Base-by-base conservation (phyloP, 169 alveolate genomes). In the Plasmodium vivax region DNA sequence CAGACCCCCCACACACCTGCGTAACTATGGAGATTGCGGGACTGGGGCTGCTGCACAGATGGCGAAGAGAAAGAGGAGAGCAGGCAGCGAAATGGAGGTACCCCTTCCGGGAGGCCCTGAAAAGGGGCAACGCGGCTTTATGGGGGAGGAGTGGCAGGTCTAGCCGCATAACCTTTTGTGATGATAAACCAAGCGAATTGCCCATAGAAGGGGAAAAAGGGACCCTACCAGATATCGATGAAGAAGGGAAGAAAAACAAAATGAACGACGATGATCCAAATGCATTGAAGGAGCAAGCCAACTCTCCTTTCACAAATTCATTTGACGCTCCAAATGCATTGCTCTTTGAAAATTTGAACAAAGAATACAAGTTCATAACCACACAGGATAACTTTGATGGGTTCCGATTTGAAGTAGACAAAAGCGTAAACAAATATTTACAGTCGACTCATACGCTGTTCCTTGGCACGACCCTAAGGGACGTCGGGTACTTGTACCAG, bases 331-430 rank as follows among this genome's bases (percentile, higher is more conserved):
- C 95, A 51, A 72, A 81, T 71, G 95, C 95, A 10, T 82, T 92
- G 38, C 74, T 92, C 36, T 97, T 92, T 87, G 98, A 97, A 95
- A 96, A 97, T 80, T 85, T 98, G 81, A 93, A 97, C 45, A 95
- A 97, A 51, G 99, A 98, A 95, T 96, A 96, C 95, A 96, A 97
- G 95, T 96, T 94, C 85, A 96, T 98, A 43, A 95, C 98, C 27
- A 96, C 98, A 12, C 98, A 97, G 95, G 99, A 98, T 92, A 97
- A 95, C 82, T 98, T 96, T 84, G 99, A 98, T 95, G 99, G 99
- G 3, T 97, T 98, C 95, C 94, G 99, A 62, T 96, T 98, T 62
- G 99, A 98, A 92, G 98, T 98, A 0, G 98, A 97, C 36, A 97
- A 98, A 90, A 96, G 95, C 51, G 94, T 98, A 30, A 97, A 97